phyloP scores from a whole-genome alignment of 495 filamentous ascomycete genomes.

The Letharia columbiana region DNA sequence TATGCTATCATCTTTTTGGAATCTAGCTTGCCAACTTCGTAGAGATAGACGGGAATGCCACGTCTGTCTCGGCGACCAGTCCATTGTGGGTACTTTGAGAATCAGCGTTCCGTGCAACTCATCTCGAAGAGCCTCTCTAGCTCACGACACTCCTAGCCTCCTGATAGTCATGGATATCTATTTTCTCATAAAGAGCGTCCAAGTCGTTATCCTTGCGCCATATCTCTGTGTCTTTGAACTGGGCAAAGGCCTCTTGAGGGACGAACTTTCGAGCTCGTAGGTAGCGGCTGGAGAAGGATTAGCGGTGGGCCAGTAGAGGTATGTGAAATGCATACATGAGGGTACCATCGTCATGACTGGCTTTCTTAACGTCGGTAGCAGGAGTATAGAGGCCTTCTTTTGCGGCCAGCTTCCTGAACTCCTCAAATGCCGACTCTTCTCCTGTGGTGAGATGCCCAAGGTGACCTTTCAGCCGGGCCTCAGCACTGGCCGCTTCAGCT shows the following conservation, averaged over 20 bases:
- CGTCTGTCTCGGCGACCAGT: conserved; percentile 78
- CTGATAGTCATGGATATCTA: conserved; percentile 76
- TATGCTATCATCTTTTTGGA: conserved; percentile 69
- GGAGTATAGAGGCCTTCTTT: conserved; percentile 21
- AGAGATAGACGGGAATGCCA: conserved; percentile 84
- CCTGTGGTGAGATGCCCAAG: conserved; percentile 23
- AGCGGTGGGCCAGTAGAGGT: neutral
- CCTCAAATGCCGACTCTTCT: conserved; percentile 18
- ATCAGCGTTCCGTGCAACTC: conserved; percentile 4
- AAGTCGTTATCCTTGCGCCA: conserved; percentile 76
- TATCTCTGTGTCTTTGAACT: conserved; percentile 83
- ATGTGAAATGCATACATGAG: conserved; percentile 19
- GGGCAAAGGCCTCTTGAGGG: conserved; percentile 50
- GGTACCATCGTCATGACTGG: conserved; percentile 26
- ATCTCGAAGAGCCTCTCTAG: conserved; percentile 10
- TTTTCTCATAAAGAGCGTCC: conserved; percentile 63
- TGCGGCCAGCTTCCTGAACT: conserved; percentile 20
- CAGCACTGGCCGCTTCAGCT: conserved; percentile 18
- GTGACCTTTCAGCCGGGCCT: conserved; percentile 24
- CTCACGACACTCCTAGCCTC: conserved; percentile 64
- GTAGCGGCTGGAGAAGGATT: conserved; percentile 20
- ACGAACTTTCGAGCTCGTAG: conserved; percentile 26
- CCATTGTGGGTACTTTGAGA: conserved; percentile 77
- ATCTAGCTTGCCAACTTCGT: conserved; percentile 72
- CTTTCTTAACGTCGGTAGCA: conserved; percentile 9